phyloP scores from a whole-genome alignment of 2,329 filamentous ascomycete genomes.

The Metarhizium guizhouense region DNA sequence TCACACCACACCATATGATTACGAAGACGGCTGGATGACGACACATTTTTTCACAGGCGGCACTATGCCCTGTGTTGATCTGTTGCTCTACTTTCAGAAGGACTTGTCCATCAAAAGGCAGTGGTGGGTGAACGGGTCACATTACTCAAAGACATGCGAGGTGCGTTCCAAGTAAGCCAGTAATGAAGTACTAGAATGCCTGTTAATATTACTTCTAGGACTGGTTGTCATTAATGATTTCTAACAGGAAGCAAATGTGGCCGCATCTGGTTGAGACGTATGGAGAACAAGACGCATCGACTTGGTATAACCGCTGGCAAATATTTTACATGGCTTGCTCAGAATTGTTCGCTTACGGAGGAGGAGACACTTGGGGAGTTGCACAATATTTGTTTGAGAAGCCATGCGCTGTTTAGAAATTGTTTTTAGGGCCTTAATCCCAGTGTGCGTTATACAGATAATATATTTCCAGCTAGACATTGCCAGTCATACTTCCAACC shows the following conservation, averaged over 20 bases:
- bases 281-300: constrained; percentile 46
- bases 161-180: constrained; percentile 24
- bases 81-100: constrained; percentile 58
- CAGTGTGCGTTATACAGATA: neutral
- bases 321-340: constrained; percentile 65
- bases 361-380: constrained; percentile 60
- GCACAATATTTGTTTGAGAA: constrained; percentile 61
- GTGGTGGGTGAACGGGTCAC: constrained; percentile 62
- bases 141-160: constrained; percentile 64
- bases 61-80: constrained; percentile 60
- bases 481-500: constrained; percentile 2
- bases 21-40: constrained; percentile 66
- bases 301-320: constrained; percentile 64
- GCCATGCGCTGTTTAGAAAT: constrained; percentile 14
- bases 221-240: constrained; percentile 53
- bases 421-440: neutral
- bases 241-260: constrained; percentile 52
- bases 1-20: constrained; percentile 58
- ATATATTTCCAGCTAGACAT: neutral
- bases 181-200: neutral
- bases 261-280: constrained; percentile 57
- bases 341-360: constrained; percentile 57
- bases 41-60: constrained; percentile 65
- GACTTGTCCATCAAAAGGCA: constrained; percentile 51
- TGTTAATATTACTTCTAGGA: constrained; percentile 27